A percentile compares a stretch with the other conserved stretches of the same genome.
Conservation (phyloP, 441 rosid genomes). For the Gossypium schwendimanii region DNA sequence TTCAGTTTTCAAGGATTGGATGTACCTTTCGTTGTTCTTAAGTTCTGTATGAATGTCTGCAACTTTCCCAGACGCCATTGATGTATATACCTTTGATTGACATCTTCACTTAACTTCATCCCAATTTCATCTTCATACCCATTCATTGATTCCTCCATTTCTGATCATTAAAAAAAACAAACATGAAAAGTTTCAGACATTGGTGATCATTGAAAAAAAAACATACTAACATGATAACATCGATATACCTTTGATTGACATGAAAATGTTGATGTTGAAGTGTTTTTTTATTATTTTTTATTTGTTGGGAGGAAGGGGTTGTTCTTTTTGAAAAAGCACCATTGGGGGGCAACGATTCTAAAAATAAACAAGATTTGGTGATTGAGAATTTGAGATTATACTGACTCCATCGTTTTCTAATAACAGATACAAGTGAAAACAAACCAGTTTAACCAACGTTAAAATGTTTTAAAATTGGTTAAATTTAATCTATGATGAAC, state of each 20-base stretch:
- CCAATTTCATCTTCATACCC: conserved; percentile 26
- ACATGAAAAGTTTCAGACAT: neutral
- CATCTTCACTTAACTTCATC: conserved; percentile 28
- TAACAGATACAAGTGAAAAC: neutral
- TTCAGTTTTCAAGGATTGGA: conserved; percentile 29
- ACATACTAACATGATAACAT: neutral
- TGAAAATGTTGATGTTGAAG: neutral
- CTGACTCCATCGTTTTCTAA: neutral
- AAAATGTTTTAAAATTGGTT: neutral
- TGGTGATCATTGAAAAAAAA: neutral
- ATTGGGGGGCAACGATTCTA: neutral
- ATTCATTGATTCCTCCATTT: neutral
- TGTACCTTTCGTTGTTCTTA: conserved; percentile 30
- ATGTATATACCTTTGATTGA: conserved; percentile 18
- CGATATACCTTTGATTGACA: neutral
- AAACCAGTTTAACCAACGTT: neutral
- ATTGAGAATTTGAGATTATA: neutral
- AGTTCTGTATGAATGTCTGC: conserved; percentile 42
- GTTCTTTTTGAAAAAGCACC: neutral
- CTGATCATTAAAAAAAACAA: neutral
- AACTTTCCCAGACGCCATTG: conserved; percentile 25
- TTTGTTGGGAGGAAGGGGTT: neutral
- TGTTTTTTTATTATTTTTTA: neutral
- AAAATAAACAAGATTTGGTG: conserved; percentile 5
- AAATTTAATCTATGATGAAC: neutral